Base-by-base conservation (phyloP, 1,284 basidiomycete species). In the Puccinia polysora region DNA sequence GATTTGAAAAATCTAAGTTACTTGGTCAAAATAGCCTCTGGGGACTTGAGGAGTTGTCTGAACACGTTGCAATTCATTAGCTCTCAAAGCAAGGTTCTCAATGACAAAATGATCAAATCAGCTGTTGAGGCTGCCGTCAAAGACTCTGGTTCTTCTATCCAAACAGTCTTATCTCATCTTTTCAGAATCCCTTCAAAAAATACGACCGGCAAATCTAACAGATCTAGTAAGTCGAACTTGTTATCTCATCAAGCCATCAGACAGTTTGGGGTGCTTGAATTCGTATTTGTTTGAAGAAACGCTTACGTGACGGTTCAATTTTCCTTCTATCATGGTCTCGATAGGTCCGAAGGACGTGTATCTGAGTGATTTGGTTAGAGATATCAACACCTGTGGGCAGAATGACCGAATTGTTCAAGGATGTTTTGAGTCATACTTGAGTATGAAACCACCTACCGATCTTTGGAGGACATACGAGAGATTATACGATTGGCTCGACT, bases 1-100 rank as follows among this genome's bases (percentile, higher is more conserved):
- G 93, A 98, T 76, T 83, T 88, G 15, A 84, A 92, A 63, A 89
- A 89, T 4, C 81, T 99, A 69, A 88, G 85, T 14, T 86, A 88
- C 0, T 84, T 99, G 10, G 92, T 94, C 7, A 90, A 90, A 49
- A 83, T 91, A 25, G 89, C 92, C 0, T 87, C 88, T 76, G 92
- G 95, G 1, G 96, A 99, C 80, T 84, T 98, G 74, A 85, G 96
- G 73, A 90, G 90, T 55, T 98, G 96, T 80, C 81, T 99, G 49
- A 98, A 98, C 78, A 92, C 92, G 1, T 83, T 99, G 18, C 94
- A 97, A 90, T 91, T 97, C 77, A 87, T 95, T 78, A 90, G 89
- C 81, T 86, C 88, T 14, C 86, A 86, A 65, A 86, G 85, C 45
- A 82, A 85, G 7, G 53, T 85, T 7, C 88, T 96, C 14, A 91